A percentile compares a stretch with the other conserved stretches of the same genome.
Evolutionary conservation across 2,329 filamentous ascomycete species (phyloP).

Genomic region (Xylariaceae sp.): DNA sequence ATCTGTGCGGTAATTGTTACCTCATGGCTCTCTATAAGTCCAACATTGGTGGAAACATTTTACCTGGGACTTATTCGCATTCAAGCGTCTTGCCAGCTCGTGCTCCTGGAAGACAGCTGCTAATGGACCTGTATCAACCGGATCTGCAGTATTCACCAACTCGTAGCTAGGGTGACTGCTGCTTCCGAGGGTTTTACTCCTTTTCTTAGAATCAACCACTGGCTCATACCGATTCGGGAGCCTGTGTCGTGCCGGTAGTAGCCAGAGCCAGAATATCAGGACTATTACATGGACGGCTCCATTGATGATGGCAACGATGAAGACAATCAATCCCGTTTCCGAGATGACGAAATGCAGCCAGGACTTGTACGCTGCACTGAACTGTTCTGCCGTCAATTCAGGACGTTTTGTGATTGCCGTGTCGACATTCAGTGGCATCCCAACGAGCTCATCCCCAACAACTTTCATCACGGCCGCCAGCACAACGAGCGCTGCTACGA

Average conservation of each 20-base stretch:
- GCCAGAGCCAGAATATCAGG: slow-evolving; percentile 13
- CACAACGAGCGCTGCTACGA: not conserved
- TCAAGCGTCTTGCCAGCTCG: slow-evolving; percentile 1
- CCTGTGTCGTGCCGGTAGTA: slow-evolving; percentile 12
- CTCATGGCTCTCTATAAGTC: not conserved
- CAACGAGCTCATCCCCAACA: not conserved
- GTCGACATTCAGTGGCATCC: slow-evolving; percentile 1
- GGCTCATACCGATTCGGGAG: slow-evolving; percentile 13
- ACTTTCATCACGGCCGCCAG: slow-evolving; percentile 3
- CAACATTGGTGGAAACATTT: not conserved
- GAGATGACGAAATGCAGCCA: not conserved
- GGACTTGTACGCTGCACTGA: slow-evolving; percentile 2
- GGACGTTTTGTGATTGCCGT: not conserved
- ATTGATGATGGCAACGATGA: not conserved
- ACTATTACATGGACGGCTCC: slow-evolving; percentile 1
- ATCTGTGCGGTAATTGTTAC: not conserved
- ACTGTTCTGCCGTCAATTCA: slow-evolving; percentile 2
- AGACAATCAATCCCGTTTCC: not conserved
- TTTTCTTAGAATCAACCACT: not conserved
- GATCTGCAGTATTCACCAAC: not conserved
- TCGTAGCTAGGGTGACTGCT: slow-evolving; percentile 3
- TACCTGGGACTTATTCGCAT: not conserved
- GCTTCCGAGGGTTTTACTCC: not conserved
- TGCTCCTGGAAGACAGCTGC: slow-evolving; percentile 10
- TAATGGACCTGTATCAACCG: not conserved